These are phyloP conservation scores for Mucor racemosus DNA, from an alignment of 371 early-diverging fungal genomes.

Conservation along the genomic window DNA sequence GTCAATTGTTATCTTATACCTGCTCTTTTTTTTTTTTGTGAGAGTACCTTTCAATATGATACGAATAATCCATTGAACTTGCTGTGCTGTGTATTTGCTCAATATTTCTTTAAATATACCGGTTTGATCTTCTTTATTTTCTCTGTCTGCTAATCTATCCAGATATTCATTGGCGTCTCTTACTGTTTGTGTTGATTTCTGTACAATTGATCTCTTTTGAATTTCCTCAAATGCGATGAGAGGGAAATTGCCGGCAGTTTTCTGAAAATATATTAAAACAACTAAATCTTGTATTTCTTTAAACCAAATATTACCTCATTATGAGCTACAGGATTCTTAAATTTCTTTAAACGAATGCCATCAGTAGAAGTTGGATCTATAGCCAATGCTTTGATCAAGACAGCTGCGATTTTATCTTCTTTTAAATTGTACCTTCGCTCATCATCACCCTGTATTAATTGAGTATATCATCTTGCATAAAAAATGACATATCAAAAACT, in stretches of 20 bases:
- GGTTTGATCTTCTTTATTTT: conserved; percentile 35
- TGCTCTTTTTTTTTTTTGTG: neutral
- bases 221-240: conserved; percentile 40
- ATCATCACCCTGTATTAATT: neutral
- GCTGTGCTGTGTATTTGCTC: conserved; percentile 61
- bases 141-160: conserved; percentile 39
- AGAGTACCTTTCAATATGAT: conserved; percentile 72
- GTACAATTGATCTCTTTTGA: conserved; percentile 45
- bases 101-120: conserved; percentile 59
- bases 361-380: conserved; percentile 55
- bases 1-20: neutral
- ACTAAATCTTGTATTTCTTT: too few species aligned
- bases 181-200: conserved; percentile 43
- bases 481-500: neutral
- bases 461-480: neutral
- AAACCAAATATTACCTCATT: neutral
- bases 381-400: conserved; percentile 65
- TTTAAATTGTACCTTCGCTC: conserved; percentile 68
- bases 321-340: conserved; percentile 38
- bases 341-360: conserved; percentile 62
- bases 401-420: conserved; percentile 66
- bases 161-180: conserved; percentile 52
- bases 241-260: conserved; percentile 54
- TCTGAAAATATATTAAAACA: neutral
- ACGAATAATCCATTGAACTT: conserved; percentile 78